Evolutionary conservation across 1,284 basidiomycete genomes (phyloP), one percentile per base, ranked within the genome.

Genomic region (Albatrellus sp.): DNA sequence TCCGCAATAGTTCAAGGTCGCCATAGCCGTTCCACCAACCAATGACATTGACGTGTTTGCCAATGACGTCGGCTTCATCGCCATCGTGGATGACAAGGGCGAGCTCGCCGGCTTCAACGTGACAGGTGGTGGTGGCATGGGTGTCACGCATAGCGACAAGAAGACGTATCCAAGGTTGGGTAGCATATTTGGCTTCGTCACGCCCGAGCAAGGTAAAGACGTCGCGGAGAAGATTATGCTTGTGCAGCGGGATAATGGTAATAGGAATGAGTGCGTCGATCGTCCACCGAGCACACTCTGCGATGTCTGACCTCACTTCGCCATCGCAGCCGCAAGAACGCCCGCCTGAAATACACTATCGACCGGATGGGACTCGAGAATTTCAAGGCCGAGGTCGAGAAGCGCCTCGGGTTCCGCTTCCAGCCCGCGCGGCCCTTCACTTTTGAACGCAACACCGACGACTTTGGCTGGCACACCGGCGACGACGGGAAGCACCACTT

Each of bases 101-200:
- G 68, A 81, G 49, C 67, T 94, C 29, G 70, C 77, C 46, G 92
- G 92, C 36, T 96, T 94, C 73, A 93, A 96, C 57, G 90, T 96
- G 49, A 69, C 83, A 31, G 72, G 87, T 38, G 91, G 94, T 55
- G 94, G 94, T 58, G 96, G 94, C 47, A 99, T 99, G 94, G 94
- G 94, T 65, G 94, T 98, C 39, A 98, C 94, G 0, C 93, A 98
- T 60, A 91, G 89, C 43, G 96, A 91, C 75, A 98, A 98, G 73
- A 93, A 94, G 71, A 99, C 94, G 0, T 98, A 98, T 64, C 96
- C 96, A 38, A 82, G 96, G 50, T 65, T 86, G 36, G 92, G 80
- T 41, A 82, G 83, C 56, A 69, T 97, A 24, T 77, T 99, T 52
- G 96, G 94, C 45, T 99, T 97, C 70, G 90, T 91, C 56, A 88